Percentiles rank a stretch among this genome's conserved stretches.
phyloP scores from a whole-genome alignment of 116 monocot genomes.

The Iris pallida region DNA sequence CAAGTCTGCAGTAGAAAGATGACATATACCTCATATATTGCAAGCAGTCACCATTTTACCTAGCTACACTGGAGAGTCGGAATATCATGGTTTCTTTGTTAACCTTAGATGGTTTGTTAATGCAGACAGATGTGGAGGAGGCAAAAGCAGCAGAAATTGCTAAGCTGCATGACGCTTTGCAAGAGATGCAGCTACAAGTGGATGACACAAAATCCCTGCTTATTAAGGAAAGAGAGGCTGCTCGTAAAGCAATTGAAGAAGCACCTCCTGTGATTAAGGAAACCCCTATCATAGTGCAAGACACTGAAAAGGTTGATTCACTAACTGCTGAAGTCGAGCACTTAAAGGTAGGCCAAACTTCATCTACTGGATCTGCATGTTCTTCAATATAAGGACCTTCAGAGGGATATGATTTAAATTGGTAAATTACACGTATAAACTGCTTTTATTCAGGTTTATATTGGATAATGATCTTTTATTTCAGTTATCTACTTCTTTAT shows the following conservation, averaged over 20 bases:
- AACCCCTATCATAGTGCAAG: constrained; percentile 57
- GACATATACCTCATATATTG: neutral
- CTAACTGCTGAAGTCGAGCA: constrained; percentile 71
- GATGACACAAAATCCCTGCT: constrained; percentile 41
- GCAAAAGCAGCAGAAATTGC: constrained; percentile 41
- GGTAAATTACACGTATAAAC: no score
- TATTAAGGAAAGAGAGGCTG: constrained; percentile 53
- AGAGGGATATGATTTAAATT: no score
- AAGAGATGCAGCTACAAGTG: constrained; percentile 43
- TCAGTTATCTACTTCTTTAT: no score
- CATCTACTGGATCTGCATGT: neutral
- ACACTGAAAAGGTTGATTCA: constrained; percentile 70
- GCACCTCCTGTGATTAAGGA: constrained; percentile 53
- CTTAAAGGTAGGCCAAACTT: constrained; percentile 59
- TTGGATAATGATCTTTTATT: no score
- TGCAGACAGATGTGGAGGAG: constrained; percentile 53
- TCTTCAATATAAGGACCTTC: no score
- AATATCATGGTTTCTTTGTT: neutral
- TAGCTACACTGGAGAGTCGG: neutral
- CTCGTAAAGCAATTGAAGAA: constrained; percentile 60
- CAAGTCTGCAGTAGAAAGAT: neutral
- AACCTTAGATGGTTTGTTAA: constrained; percentile 4
- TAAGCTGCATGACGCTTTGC: constrained; percentile 34
- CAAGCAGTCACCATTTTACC: neutral
- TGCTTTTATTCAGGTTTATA: no score